These are phyloP conservation scores for Endocladia muricata DNA, from an alignment of 31 red algal genomes.

Conservation along the genomic window DNA sequence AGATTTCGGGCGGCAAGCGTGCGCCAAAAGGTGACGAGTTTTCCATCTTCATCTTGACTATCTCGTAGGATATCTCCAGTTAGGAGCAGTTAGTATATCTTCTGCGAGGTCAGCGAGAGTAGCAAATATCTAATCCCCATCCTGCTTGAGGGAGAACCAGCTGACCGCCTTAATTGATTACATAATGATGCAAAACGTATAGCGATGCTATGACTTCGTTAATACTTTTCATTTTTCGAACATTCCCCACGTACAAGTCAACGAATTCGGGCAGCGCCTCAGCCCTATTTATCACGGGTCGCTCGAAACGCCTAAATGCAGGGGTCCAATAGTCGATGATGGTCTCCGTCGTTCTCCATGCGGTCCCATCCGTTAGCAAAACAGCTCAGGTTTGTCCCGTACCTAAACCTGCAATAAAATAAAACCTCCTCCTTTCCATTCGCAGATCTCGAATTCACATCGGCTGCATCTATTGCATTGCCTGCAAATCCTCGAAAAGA, in stretches of 20 bases:
- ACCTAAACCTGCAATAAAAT: not conserved
- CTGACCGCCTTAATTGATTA: constrained; percentile 36
- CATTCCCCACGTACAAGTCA: not conserved
- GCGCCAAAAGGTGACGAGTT: no score
- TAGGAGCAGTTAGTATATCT: no score
- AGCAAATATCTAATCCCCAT: no score
- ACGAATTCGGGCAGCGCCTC: not conserved
- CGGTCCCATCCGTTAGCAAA: constrained; percentile 1
- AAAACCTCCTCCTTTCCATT: constrained; percentile 2
- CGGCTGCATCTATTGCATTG: constrained; percentile 13
- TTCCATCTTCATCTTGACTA: no score
- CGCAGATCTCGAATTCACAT: not conserved
- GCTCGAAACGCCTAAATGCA: constrained; percentile 3
- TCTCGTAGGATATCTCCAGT: no score
- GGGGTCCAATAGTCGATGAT: constrained; percentile 1
- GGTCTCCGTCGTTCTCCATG: not conserved
- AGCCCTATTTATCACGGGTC: constrained; percentile 8
- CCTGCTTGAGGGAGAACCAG: constrained; percentile 2
- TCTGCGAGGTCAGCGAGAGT: no score
- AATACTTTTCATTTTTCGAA: not conserved
- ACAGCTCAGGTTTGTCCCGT: not conserved
- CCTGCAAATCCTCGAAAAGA: not conserved
- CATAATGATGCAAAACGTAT: constrained; percentile 20
- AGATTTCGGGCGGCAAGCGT: no score
- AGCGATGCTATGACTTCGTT: constrained; percentile 8